phyloP scores from a whole-genome alignment of 352 stramenopile genomes.

The Phytopythium kandeliae region DNA sequence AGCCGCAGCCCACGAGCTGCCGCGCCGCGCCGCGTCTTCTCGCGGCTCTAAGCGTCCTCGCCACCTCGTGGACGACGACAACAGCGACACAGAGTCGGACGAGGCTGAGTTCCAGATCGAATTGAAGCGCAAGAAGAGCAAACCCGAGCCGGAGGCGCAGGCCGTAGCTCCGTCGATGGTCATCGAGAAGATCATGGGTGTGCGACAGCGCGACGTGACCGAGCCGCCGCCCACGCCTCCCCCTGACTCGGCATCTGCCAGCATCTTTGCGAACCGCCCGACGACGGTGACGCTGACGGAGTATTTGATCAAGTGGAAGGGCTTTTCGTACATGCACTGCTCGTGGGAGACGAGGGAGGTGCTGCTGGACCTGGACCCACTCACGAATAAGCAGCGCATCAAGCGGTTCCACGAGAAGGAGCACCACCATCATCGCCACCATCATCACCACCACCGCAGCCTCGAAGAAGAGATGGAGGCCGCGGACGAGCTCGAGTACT shows the following conservation, averaged over 20 bases:
- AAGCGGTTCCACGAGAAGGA: slow-evolving; percentile 88
- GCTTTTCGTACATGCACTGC: slow-evolving; percentile 85
- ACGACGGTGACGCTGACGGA: slow-evolving; percentile 44
- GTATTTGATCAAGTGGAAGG: slow-evolving; percentile 91
- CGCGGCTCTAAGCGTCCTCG: slow-evolving; percentile 16
- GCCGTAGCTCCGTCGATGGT: slow-evolving; percentile 41
- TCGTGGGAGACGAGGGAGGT: slow-evolving; percentile 79
- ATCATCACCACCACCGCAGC: slow-evolving; percentile 32
- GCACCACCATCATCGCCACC: slow-evolving; percentile 26
- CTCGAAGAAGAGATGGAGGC: slow-evolving; percentile 29
- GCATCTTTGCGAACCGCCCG: slow-evolving; percentile 30
- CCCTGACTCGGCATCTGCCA: slow-evolving; percentile 24
- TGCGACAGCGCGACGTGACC: slow-evolving; percentile 39
- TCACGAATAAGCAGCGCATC: slow-evolving; percentile 86
- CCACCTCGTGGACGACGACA: slow-evolving; percentile 9
- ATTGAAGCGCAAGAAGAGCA: slow-evolving; percentile 27
- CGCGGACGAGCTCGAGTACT: slow-evolving; percentile 72
- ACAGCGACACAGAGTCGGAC: slow-evolving; percentile 38
- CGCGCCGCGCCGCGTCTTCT: slow-evolving; percentile 2
- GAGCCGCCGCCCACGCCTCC: slow-evolving; percentile 14
- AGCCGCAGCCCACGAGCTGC: not conserved
- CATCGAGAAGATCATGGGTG: slow-evolving; percentile 88
- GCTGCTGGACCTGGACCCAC: slow-evolving; percentile 67
- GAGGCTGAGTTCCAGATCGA: slow-evolving; percentile 30
- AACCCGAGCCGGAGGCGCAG: slow-evolving; percentile 7